Base-by-base conservation (phyloP, 2,329 filamentous ascomycete species). In the Ceratocystis ficicola region DNA sequence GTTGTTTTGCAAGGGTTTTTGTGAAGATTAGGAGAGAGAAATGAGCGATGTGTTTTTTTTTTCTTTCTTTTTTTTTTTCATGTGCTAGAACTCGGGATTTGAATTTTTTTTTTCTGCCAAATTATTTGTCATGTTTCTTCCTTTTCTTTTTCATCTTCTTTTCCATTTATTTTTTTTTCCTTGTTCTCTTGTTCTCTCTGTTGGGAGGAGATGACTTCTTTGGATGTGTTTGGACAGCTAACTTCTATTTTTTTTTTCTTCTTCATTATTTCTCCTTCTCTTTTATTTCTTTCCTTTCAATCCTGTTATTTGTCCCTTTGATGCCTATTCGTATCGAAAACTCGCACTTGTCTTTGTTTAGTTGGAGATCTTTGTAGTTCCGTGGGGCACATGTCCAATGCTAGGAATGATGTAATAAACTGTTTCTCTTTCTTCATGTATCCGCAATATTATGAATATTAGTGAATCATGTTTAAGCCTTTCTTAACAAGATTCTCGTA, bases 171-270 rank as follows among this genome's bases (percentile, higher is more conserved):
- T 63, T 28, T 63, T 32, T 32, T 32, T 12, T 5, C 10, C 63
- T 70, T 73, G 44, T 65, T 67, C 68, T 69, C 70, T 64, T 71
- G 30, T 65, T 67, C 71, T 67, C 70, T 64, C 64, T 41, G 36
- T 41, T 12, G 36, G 36, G 36, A 41, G 36, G 12, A 41, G 36
- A 41, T 41, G 36, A 41, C 8, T 68, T 70, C 66, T 69, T 72
- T 32, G 65, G 17, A 36, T 69, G 69, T 64, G 41, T 66, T 41
- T 64, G 20, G 20, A 55, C 41, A 57, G 36, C 48, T 64, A 22
- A 30, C 20, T 64, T 64, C 28, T 57, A 28, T 46, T 32, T 65
- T 55, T 30, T 69, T 44, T 4, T 44, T 46, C 68, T 65, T 48
- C 44, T 41, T 66, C 57, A 66, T 69, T 60, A 69, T 69, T 5